Evolutionary conservation across 2,329 filamentous ascomycete species (phyloP).

Genomic region (Cladophialophora chaetospira): DNA sequence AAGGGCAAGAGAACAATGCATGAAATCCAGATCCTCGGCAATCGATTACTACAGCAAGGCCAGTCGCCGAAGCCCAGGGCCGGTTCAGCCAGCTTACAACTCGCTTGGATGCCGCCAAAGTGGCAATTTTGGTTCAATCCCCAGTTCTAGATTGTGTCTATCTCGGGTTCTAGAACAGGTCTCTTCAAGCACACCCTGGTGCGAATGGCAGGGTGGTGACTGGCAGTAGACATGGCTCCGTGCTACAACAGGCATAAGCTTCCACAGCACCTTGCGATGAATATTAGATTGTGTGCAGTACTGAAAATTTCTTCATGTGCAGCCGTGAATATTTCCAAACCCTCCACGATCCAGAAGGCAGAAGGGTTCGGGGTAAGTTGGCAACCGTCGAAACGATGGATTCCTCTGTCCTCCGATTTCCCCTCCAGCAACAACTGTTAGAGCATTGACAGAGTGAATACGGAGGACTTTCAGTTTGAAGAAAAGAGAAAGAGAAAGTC

Average conservation of each 20-base stretch:
- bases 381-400: slow-evolving; percentile 36
- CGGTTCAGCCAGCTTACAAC: not conserved
- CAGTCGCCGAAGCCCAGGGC: not conserved
- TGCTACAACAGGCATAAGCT: not conserved
- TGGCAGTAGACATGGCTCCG: too few species aligned
- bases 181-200: not conserved
- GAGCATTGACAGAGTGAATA: slow-evolving; percentile 50
- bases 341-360: slow-evolving; percentile 41
- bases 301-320: slow-evolving; percentile 36
- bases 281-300: not conserved
- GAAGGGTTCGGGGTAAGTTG: slow-evolving; percentile 50
- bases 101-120: not conserved
- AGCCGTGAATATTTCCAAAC: slow-evolving; percentile 51
- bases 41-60: not conserved
- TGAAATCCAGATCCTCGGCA: not conserved
- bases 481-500: slow-evolving; percentile 39
- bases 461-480: slow-evolving; percentile 47
- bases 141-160: not conserved
- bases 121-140: not conserved
- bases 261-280: not conserved
- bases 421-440: slow-evolving; percentile 43
- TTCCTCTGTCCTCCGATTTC: slow-evolving; percentile 49
- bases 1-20: not conserved
- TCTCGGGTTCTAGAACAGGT: not conserved
- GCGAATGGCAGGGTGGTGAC: too few species aligned